Conservation (phyloP, 805 yeast genomes). For the Hanseniaspora pseudoguilliermondii region DNA sequence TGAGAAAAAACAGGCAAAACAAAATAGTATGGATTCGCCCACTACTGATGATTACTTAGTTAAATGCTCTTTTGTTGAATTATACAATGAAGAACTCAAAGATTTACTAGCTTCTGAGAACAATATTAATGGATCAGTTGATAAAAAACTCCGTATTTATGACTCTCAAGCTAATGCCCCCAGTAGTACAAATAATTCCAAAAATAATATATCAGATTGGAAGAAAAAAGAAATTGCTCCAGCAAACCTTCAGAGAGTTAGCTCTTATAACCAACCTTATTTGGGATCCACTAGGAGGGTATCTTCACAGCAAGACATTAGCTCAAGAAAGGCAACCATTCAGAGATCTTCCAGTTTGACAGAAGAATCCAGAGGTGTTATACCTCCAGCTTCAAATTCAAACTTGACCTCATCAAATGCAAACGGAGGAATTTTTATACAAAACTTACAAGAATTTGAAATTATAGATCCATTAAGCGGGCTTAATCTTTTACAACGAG, state of each 20-base stretch:
- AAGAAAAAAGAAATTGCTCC: neutral
- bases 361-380: neutral
- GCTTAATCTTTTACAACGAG: conserved; percentile 39
- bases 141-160: conserved; percentile 41
- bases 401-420: conserved; percentile 14
- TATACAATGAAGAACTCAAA: conserved; percentile 74
- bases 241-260: neutral
- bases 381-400: neutral
- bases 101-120: conserved; percentile 43
- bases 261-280: conserved; percentile 5
- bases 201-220: neutral
- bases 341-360: conserved; percentile 2
- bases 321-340: neutral
- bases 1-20: conserved; percentile 17
- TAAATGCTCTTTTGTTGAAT: conserved; percentile 68
- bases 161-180: conserved; percentile 27
- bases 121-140: conserved; percentile 19
- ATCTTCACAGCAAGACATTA: neutral
- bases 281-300: neutral
- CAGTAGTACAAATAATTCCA: conserved; percentile 15
- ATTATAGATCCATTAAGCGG: conserved; percentile 47
- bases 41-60: conserved; percentile 42
- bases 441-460: conserved; percentile 51
- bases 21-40: conserved; percentile 15
- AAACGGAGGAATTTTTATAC: conserved; percentile 36